Percentiles rank a stretch among this genome's conserved stretches.
Evolutionary conservation across 1,284 basidiomycete genomes (phyloP).

Genomic region (Ustilago xerochloae): DNA sequence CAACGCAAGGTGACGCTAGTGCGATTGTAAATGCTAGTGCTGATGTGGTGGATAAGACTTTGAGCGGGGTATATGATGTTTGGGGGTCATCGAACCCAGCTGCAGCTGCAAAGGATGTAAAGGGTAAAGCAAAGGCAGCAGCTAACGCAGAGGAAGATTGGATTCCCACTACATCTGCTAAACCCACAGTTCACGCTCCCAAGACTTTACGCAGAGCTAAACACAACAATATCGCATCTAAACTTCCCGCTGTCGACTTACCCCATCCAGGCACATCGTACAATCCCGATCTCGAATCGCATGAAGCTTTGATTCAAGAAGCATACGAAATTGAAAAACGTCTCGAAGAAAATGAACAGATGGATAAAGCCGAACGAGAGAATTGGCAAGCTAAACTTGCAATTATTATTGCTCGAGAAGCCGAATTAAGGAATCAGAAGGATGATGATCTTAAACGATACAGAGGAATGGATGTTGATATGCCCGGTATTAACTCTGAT

Average conservation of each 20-base stretch:
- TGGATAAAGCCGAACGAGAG: conserved; percentile 30
- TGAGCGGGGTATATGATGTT: conserved; percentile 37
- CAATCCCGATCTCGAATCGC: conserved; percentile 83
- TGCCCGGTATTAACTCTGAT: conserved; percentile 11
- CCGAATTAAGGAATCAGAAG: conserved; percentile 19
- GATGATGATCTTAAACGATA: conserved; percentile 30
- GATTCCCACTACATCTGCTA: conserved; percentile 14
- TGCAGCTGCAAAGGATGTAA: neutral
- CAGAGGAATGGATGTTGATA: conserved; percentile 48
- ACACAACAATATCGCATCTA: conserved; percentile 28
- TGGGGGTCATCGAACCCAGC: conserved; percentile 20
- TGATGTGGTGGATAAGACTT: conserved; percentile 27
- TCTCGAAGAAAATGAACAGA: conserved; percentile 73
- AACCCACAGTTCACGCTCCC: conserved; percentile 24
- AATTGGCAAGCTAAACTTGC: conserved; percentile 32
- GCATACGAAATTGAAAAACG: conserved; percentile 78
- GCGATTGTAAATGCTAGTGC: conserved; percentile 14
- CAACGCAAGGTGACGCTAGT: conserved; percentile 19
- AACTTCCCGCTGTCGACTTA: conserved; percentile 74
- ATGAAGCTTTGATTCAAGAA: conserved; percentile 78
- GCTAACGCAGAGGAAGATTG: conserved; percentile 10
- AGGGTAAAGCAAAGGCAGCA: conserved; percentile 33
- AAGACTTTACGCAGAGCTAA: conserved; percentile 33
- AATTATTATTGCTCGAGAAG: conserved; percentile 36
- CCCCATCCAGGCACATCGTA: conserved; percentile 93